Evolutionary conservation across 176 grass and related monocot species (phyloP).

Genomic region (Puccinellia tenuiflora): DNA sequence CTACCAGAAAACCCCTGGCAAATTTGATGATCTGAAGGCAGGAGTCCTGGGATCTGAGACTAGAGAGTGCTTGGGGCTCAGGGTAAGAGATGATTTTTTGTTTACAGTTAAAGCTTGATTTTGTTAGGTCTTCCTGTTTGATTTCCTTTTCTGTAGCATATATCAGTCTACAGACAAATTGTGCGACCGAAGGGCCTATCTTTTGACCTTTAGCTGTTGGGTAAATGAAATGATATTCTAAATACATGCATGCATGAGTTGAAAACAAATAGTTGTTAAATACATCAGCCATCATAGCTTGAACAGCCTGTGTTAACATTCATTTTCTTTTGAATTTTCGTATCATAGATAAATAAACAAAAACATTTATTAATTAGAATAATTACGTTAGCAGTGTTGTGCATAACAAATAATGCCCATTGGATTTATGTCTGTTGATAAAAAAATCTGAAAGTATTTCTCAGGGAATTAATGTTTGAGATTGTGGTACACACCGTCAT

Average conservation of each 20-base stretch:
- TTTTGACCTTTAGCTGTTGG: neutral
- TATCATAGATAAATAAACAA: neutral
- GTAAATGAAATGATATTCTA: neutral
- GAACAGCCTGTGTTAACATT: neutral
- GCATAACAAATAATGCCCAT: too few relatives aligned
- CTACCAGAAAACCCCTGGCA: conserved; percentile 72
- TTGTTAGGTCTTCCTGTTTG: neutral
- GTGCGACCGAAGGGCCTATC: conserved; percentile 5
- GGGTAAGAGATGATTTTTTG: conserved; percentile 45
- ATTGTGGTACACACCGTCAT: too few relatives aligned
- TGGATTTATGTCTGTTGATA: too few relatives aligned
- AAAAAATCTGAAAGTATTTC: too few relatives aligned
- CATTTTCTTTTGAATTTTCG: neutral
- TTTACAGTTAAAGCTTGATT: conserved; percentile 19
- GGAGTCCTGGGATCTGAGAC: conserved; percentile 89
- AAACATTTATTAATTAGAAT: neutral
- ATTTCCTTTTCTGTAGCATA: neutral
- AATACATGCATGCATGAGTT: neutral
- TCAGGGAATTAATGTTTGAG: too few relatives aligned
- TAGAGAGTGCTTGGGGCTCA: conserved; percentile 85
- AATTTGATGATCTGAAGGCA: conserved; percentile 87
- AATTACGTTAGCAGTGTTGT: too few relatives aligned
- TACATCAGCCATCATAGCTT: neutral
- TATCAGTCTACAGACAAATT: neutral
- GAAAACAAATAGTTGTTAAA: neutral